Conservation (phyloP, 352 stramenopile species). For the Globisporangium parvum region DNA sequence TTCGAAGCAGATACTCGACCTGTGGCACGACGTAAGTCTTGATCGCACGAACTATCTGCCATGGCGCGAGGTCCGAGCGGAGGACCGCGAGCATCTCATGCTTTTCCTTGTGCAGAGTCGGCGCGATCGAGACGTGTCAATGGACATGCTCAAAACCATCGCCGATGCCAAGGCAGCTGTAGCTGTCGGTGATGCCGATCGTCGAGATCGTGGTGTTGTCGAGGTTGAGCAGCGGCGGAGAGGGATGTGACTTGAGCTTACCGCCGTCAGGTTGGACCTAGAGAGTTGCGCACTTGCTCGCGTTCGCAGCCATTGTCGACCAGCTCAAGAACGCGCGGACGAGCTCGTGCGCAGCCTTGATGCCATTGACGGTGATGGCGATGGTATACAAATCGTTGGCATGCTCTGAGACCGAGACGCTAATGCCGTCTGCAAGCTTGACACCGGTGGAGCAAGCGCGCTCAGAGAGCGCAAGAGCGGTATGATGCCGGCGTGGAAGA, state of each 20-base stretch:
- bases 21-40: conserved; percentile 15
- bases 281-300: too few relatives aligned
- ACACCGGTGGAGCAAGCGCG: background rate
- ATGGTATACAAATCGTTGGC: background rate
- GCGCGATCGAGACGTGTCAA: too few relatives aligned
- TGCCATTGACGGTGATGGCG: background rate
- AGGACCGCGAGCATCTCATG: too few relatives aligned
- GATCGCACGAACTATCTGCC: conserved; percentile 12
- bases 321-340: conserved; percentile 6
- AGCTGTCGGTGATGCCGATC: too few relatives aligned
- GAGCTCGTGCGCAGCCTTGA: background rate
- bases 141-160: too few relatives aligned
- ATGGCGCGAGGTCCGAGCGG: conserved; percentile 3
- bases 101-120: too few relatives aligned
- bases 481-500: background rate
- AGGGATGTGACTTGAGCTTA: too few relatives aligned
- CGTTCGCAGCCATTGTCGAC: too few relatives aligned
- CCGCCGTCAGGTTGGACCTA: too few relatives aligned
- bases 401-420: background rate
- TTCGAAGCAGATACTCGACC: background rate
- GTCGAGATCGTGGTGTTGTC: too few relatives aligned
- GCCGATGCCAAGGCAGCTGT: too few relatives aligned
- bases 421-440: background rate
- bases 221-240: too few relatives aligned
- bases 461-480: background rate